A percentile compares a stretch with the other conserved stretches of the same genome.
Conservation (phyloP, 169 alveolate genomes). For the Plasmodium billcollinsi region DNA sequence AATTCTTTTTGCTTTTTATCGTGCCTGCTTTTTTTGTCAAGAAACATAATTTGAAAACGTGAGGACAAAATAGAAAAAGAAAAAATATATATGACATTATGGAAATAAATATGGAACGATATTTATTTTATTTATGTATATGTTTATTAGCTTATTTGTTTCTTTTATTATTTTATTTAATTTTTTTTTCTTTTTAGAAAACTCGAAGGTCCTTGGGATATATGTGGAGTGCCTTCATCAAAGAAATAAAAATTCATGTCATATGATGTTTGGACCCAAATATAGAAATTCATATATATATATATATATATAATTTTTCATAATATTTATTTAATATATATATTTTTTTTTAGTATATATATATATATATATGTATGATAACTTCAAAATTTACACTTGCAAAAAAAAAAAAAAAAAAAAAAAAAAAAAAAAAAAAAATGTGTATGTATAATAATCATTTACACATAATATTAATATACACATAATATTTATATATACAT, state of each 20-base stretch:
- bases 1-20: constrained; percentile 39
- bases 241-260: neutral
- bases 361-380: too few relatives aligned
- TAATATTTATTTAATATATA: too few relatives aligned
- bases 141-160: neutral
- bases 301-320: too few relatives aligned
- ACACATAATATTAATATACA: too few relatives aligned
- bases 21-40: constrained; percentile 63
- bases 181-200: constrained; percentile 14
- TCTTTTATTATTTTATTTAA: constrained; percentile 1
- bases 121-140: neutral
- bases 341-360: too few relatives aligned
- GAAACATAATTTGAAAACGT: constrained; percentile 64
- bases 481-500: too few relatives aligned
- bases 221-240: constrained; percentile 8
- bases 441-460: too few relatives aligned
- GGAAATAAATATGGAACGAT: neutral
- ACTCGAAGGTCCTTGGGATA: constrained; percentile 46
- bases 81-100: neutral
- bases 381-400: too few relatives aligned
- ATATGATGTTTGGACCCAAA: too few relatives aligned
- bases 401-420: too few relatives aligned
- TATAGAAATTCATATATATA: too few relatives aligned
- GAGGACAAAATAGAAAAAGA: neutral
- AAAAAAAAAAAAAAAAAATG: too few relatives aligned